Evolutionary conservation across 192 early-diverging fungal genomes (phyloP), one percentile per base, ranked within the genome.

Genomic region (Linnemannia schmuckeri): DNA sequence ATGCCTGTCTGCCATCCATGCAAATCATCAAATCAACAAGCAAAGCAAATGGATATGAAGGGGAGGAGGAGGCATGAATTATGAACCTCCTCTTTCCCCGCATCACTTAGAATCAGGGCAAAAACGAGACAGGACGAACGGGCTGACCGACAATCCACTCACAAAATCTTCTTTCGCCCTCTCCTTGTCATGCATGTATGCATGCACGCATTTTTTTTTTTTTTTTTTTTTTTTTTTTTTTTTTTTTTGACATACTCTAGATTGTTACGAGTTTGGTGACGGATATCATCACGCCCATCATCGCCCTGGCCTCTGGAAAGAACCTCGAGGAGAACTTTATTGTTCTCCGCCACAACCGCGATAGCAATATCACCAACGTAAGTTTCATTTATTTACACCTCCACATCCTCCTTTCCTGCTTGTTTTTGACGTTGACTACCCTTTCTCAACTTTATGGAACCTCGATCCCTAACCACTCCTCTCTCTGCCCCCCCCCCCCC

Each of bases 271-370:
- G 85, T 81, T 87, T 87, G 85, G 92, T 93, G 30, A 81, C 73
- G 24, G 93, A 94, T 83, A 83, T 94, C 37, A 82, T 94, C 46
- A 88, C 90, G 35, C 94, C 95, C n/a, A 55, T 94, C 66, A 90
- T 95, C 72, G 89, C 89, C 40, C 70, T 95, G 44, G 93, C 91
- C 15, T 85, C 88, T 7, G 93, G 93, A 69, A 90, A 76, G 83
- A 88, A 89, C 68, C 52, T 92, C 42, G 81, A 88, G 73, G 84
- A 78, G 72, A 76, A 91, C 77, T 88, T 89, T 38, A 82, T 89
- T 55, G 75, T 92, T 55, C 20, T 90, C 63, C 77, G 89, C 8
- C 37, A 17, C 17, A 74, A 77, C 44, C 41, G 74, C 41, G 89
- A 85, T 75, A 74, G 89, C 61, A 70, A 85, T 22, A 10, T 1